Base-by-base conservation (phyloP, 176 grass and related monocot species). In the Echinochloa phyllopogon region DNA sequence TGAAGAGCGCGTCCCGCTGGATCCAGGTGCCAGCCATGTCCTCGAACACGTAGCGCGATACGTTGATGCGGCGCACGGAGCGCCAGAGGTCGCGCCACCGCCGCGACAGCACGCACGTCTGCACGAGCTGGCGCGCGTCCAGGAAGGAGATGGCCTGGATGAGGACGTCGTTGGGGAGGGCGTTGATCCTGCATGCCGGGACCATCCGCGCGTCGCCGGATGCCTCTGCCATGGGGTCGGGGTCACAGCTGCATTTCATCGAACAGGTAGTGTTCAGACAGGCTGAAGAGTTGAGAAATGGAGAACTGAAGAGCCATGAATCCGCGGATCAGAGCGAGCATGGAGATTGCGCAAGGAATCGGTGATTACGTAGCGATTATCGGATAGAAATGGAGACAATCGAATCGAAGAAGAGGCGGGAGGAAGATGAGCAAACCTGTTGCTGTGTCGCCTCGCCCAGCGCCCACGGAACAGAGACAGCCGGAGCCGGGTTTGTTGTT, bases 191-290 rank as follows among this genome's bases (percentile, higher is more conserved):
- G 52, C 24, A 80, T 11, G 1, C 51, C 0, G 74, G 8, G 1
- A 21, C 51, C 68, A 17, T 8, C 24, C 5, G 0, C 65, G 4
- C 13, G 51, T 70, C 24, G 27, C 3, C 51, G 4, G 72, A 27
- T 10, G 42, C 7, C 24, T 61, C 55, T 23, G 33, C 62, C 63
- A 27, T 77, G 52, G 15, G 39, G 78, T 27, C 57, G 41, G 49
- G 13, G 1, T 80, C 42, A 50, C 53, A 63, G 55, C 15, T 43
- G 53, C 65, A 1, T 83, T 83, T 2, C 36, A 17, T 83, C 86
- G 73, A 83, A 62, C 80, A 77, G 72, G 43, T 77, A 43, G 64
- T 49, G 73, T 4, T 59, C 80, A 12, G 8, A 11, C 2, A 65
- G 4, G 33, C 67, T 80, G 68, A 57, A 33, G 15, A 68, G 36